Base-by-base conservation (phyloP, 2,329 filamentous ascomycete genomes). In the Aspergillus latus region DNA sequence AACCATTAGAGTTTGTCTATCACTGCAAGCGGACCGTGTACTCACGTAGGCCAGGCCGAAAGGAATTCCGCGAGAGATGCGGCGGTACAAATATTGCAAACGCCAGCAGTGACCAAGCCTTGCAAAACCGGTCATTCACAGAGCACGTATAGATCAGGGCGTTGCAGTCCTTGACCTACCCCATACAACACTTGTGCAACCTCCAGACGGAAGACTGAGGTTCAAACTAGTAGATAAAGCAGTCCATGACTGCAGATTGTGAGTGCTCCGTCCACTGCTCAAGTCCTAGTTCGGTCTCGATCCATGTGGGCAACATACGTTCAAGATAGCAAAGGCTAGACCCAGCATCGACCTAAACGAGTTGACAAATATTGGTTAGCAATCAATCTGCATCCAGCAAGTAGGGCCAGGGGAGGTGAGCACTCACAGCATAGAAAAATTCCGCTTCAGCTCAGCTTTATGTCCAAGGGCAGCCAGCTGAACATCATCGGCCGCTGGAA, bases 161-260 rank as follows among this genome's bases (percentile, higher is more conserved):
- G 6, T 43, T 26, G 21, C 21, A 32, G 30, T 7, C 16, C 5
- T 43, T 1, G n/a, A n/a, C 63, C 59, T 64, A 83, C 88, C 89
- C 88, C 89, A 92, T 56, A 92, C 81, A 40, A 92, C 86, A 56
- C 86, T 82, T 6, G 82, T 84, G 16, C 86, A 82, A 0, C 89
- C 89, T 42, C 89, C 89, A 11, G 84, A 88, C 1, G 88, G 87
- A 32, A 92, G 76, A 16, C 84, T 83, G 4, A 87, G 74, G 2
- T 78, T 81, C 45, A 86, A 70, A 53, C 82, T 84, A 1, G 83
- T 78, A 2, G 82, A 82, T 6, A 86, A 72, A 13, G 84, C 83
- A 2, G 83, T 85, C 84, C 84, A 86, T 13, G 82, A 84, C 72
- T 74, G 15, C 7, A 26, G 32, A 11, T 6, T 29, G 40, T 54